phyloP scores from a whole-genome alignment of 345 rosid species.

The Eutrema heterophyllum region DNA sequence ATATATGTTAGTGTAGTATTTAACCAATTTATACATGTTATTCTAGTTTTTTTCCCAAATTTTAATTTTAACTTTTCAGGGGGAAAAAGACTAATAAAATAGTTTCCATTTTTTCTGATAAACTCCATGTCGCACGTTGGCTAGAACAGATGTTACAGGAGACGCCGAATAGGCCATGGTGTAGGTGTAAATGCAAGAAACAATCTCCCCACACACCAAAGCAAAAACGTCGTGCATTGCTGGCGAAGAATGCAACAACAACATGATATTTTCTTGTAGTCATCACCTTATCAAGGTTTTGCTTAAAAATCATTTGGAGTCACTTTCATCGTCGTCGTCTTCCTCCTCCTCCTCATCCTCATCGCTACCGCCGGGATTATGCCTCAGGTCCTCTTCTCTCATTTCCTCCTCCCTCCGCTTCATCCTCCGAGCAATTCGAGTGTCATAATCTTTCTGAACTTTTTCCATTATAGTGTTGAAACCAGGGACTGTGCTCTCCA shows the following conservation, averaged over 20 bases:
- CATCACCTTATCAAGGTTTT: neutral
- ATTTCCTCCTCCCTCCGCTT: constrained; percentile 36
- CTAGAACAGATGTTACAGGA: neutral
- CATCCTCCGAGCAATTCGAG: constrained; percentile 34
- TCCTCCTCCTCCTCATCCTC: constrained; percentile 20
- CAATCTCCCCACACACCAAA: neutral
- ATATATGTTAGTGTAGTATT: no score
- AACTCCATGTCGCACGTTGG: neutral
- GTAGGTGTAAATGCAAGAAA: neutral
- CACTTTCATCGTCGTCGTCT: neutral
- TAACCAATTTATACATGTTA: no score
- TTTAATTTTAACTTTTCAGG: no score
- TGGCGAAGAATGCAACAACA: neutral
- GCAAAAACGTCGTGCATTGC: neutral
- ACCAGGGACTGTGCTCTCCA: constrained; percentile 54
- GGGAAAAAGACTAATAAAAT: neutral
- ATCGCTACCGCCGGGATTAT: constrained; percentile 9
- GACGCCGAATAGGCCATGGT: neutral
- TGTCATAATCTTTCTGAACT: constrained; percentile 38
- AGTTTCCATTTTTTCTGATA: neutral
- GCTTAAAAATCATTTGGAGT: constrained; percentile 13
- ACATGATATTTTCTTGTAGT: constrained; percentile 6
- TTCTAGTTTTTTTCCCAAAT: no score
- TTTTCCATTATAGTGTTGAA: constrained; percentile 47
- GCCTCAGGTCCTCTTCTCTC: constrained; percentile 32